phyloP scores from a whole-genome alignment of 176 grass and related monocot species.

The Carex littledalei region DNA sequence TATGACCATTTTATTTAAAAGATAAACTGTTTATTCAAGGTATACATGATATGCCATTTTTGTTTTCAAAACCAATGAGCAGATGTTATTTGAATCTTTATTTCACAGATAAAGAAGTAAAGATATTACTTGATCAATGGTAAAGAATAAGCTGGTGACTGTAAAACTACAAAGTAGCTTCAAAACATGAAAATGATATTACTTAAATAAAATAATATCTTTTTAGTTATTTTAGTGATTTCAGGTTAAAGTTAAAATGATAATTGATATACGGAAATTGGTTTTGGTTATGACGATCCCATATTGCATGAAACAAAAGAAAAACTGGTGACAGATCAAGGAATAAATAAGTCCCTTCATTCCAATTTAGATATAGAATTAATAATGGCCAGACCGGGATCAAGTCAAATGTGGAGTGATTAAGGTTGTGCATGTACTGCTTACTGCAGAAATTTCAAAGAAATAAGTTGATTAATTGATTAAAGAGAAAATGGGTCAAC shows the following conservation, averaged over 20 bases:
- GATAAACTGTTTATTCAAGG: background rate
- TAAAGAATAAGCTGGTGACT: background rate
- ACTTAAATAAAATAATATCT: background rate
- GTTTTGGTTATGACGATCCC: background rate
- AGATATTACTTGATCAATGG: background rate
- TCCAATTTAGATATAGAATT: background rate
- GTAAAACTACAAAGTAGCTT: background rate
- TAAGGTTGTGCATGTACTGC: background rate
- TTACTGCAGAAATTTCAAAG: background rate
- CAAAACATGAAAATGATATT: background rate
- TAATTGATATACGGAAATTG: background rate
- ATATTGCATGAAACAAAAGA: background rate
- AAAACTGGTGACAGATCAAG: background rate
- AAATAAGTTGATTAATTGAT: background rate
- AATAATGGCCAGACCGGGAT: background rate
- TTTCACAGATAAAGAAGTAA: background rate
- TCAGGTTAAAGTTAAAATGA: background rate
- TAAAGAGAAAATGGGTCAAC: background rate
- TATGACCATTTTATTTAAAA: background rate
- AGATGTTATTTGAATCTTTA: background rate
- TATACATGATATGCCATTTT: background rate
- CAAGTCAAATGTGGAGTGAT: background rate
- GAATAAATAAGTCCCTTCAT: background rate
- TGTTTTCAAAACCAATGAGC: background rate
- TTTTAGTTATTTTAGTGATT: background rate